Evolutionary conservation across 345 rosid genomes (phyloP).

Genomic region (Litchi chinensis): DNA sequence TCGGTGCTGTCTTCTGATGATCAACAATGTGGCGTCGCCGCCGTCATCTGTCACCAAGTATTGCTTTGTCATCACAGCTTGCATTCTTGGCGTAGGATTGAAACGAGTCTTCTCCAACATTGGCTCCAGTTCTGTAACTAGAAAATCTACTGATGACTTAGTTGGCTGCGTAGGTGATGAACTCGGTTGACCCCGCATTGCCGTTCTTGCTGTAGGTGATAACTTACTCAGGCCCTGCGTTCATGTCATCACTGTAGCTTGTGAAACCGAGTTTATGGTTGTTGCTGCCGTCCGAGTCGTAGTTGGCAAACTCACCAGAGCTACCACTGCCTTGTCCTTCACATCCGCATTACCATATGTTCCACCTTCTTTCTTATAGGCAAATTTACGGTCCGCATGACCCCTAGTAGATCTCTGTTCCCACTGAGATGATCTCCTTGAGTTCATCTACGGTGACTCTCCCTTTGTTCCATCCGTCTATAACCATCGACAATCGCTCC

Average conservation of each 20-base stretch:
- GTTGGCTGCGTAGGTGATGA: constrained; percentile 43
- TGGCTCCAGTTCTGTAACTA: constrained; percentile 46
- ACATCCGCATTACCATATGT: no score
- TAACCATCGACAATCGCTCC: no score
- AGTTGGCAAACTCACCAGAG: constrained; percentile 49
- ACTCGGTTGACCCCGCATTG: constrained; percentile 43
- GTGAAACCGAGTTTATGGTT: constrained; percentile 47
- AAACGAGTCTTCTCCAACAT: constrained; percentile 51
- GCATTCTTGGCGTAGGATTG: constrained; percentile 52
- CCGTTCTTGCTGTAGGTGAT: constrained; percentile 63
- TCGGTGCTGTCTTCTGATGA: no score
- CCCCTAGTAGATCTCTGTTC: no score
- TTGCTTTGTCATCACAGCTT: not conserved
- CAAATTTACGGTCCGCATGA: no score
- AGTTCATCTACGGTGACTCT: no score
- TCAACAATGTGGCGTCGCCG: no score
- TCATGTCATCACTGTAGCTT: constrained; percentile 40
- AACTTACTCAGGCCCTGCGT: constrained; percentile 56
- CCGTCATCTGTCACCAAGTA: no score
- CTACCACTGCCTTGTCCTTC: constrained; percentile 38
- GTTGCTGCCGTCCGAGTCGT: constrained; percentile 42
- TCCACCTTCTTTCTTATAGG: no score
- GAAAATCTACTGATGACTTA: constrained; percentile 40
- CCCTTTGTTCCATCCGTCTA: no score
- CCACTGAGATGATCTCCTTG: no score